Evolutionary conservation across 225 moss, liverwort and hornwort species (phyloP).

Genomic region (Anthoceros angustus): DNA sequence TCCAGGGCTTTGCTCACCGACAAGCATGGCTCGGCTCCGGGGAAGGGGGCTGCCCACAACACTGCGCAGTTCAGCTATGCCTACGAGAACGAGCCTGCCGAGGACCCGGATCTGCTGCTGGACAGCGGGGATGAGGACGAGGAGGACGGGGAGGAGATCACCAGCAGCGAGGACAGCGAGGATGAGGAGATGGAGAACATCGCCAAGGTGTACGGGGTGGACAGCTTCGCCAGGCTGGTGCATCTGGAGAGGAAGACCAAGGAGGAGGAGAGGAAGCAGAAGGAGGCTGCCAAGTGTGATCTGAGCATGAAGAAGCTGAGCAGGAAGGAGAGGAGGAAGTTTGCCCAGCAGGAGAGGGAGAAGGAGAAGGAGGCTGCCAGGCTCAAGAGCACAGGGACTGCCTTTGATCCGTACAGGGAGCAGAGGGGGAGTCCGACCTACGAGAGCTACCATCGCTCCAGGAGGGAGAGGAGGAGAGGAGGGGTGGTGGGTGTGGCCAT

Average conservation of each 20-base stretch:
- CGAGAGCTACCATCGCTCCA: slow-evolving; percentile 72
- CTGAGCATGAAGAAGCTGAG: slow-evolving; percentile 91
- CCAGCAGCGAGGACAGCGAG: slow-evolving; percentile 92
- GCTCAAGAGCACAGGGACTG: slow-evolving; percentile 47
- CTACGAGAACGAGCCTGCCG: slow-evolving; percentile 1
- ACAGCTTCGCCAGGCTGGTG: slow-evolving; percentile 65
- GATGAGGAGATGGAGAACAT: slow-evolving; percentile 94
- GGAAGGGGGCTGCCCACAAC: neutral
- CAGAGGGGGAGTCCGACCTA: slow-evolving; percentile 97
- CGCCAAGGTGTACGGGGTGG: slow-evolving; percentile 82
- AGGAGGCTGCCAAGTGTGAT: slow-evolving; percentile 91
- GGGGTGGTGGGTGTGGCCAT: neutral
- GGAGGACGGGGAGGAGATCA: slow-evolving; percentile 76
- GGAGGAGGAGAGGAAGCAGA: slow-evolving; percentile 88
- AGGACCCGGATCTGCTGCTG: slow-evolving; percentile 7
- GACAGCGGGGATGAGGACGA: slow-evolving; percentile 87
- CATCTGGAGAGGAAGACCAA: slow-evolving; percentile 85
- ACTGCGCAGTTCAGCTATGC: neutral
- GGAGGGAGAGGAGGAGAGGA: slow-evolving; percentile 6
- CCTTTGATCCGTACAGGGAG: slow-evolving; percentile 90
- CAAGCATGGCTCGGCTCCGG: neutral
- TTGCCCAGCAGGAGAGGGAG: slow-evolving; percentile 88
- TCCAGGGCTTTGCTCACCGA: neutral
- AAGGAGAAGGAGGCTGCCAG: slow-evolving; percentile 93
- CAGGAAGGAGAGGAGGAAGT: slow-evolving; percentile 90